phyloP scores from a whole-genome alignment of 495 filamentous ascomycete species.

The Annulohypoxylon maeteangense region DNA sequence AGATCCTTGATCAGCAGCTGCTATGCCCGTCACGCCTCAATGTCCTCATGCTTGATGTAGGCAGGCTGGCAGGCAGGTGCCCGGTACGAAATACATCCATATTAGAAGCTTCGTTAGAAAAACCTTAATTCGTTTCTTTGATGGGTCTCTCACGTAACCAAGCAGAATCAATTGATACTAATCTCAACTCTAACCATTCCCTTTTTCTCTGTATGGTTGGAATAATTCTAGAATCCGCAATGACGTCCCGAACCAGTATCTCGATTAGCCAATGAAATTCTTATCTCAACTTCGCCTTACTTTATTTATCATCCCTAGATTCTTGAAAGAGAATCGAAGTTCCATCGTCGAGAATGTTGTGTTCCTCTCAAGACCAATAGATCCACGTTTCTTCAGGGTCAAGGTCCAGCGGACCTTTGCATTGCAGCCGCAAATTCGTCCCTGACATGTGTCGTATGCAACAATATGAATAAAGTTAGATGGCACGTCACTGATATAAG shows the following conservation, averaged over 20 bases:
- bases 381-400: constrained; percentile 11
- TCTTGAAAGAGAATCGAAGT: background rate
- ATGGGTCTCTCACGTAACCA: constrained; percentile 1
- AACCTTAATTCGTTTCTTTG: background rate
- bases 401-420: constrained; percentile 17
- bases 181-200: background rate
- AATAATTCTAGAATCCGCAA: constrained; percentile 4
- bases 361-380: background rate
- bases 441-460: constrained; percentile 15
- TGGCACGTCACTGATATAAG: background rate
- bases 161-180: background rate
- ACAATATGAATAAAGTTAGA: constrained; percentile 3
- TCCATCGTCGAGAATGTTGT: background rate
- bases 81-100: background rate
- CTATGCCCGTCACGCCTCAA: constrained; percentile 9
- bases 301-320: background rate
- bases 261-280: background rate
- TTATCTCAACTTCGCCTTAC: background rate
- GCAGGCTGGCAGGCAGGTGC: background rate
- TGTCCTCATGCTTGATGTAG: background rate
- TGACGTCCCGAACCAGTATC: background rate
- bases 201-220: background rate
- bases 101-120: background rate
- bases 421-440: constrained; percentile 23
- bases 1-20: background rate